Evolutionary conservation across 2,329 filamentous ascomycete species (phyloP), one percentile per base, ranked within the genome.

Genomic region (Gnomoniopsis sp.): DNA sequence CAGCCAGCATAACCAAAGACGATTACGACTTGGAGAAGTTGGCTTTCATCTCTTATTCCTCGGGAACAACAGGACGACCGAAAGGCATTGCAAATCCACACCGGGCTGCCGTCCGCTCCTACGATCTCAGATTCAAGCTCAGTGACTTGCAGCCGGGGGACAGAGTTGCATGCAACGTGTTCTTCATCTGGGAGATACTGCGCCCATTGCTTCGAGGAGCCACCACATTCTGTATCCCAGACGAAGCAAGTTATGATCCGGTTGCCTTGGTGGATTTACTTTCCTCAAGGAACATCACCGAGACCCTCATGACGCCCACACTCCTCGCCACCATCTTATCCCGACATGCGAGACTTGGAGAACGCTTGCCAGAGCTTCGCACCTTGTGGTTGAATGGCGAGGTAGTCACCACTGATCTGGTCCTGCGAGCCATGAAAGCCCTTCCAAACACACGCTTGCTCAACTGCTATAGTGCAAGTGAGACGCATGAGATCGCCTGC

Each of bases 131-230:
- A 70, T 93, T 93, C 67, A 77, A 75, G 11, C 71, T 93, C 51
- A 88, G 85, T 64, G 87, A 93, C 69, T 76, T 91, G 2, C 73
- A 80, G 19, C 87, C 86, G 0, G 89, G 89, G 17, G 90, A 92
- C 65, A 83, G 90, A 7, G 89, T 93, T 12, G 90, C 90, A n/a
- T 93, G 89, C 75, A 93, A 93, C 76, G 90, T 93, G 60, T 93
- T 93, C 72, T 93, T 93, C 69, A 81, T 93, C 49, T 93, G 90
- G 90, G 90, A 93, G 70, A 92, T 93, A 58, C 72, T 93, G 56
- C 87, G 90, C 6, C 90, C 90, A 10, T 77, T 93, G 48, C 70
- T 93, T 56, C 83, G 89, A 56, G 90, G 90, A 65, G 90, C 89
- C 2, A 91, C 90, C 0, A 88, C 90, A 4, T 82, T 92, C 22